Evolutionary conservation across 1,284 basidiomycete species (phyloP).

Genomic region (Apiotrichum brassicae): DNA sequence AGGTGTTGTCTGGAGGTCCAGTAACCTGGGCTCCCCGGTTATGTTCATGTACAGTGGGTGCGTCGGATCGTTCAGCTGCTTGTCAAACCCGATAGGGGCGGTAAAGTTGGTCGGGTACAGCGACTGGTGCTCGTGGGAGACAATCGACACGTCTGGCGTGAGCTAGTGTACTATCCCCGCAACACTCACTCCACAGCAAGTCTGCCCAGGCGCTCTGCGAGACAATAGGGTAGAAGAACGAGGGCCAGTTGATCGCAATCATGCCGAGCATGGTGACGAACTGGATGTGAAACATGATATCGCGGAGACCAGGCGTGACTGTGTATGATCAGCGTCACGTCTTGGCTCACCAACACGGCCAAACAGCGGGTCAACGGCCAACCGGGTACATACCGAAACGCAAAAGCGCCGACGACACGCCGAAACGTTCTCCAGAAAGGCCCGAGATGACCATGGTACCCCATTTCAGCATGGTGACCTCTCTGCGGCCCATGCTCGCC

Average conservation of each 20-base stretch:
- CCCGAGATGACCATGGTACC: conserved; percentile 87
- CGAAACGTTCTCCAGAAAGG: conserved; percentile 80
- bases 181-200: conserved; percentile 72
- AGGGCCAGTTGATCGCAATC: conserved; percentile 90
- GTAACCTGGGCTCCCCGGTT: conserved; percentile 49
- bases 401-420: conserved; percentile 75
- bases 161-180: not conserved
- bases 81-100: conserved; percentile 60
- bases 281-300: conserved; percentile 87
- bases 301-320: conserved; percentile 89
- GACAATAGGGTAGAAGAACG: conserved; percentile 80
- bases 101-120: conserved; percentile 53
- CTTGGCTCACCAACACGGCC: not conserved
- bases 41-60: conserved; percentile 74
- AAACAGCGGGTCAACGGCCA: not conserved
- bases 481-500: conserved; percentile 18
- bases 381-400: conserved; percentile 70
- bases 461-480: conserved; percentile 50
- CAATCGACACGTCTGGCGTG: conserved; percentile 64
- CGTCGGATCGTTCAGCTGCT: conserved; percentile 61
- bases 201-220: conserved; percentile 81
- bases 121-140: conserved; percentile 58
- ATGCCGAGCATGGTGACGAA: conserved; percentile 68
- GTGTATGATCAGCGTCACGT: conserved; percentile 4
- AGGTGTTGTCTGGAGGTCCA: conserved; percentile 33